Base-by-base conservation (phyloP, 2,329 filamentous ascomycete species). In the Ceratocystis eucalypticola region DNA sequence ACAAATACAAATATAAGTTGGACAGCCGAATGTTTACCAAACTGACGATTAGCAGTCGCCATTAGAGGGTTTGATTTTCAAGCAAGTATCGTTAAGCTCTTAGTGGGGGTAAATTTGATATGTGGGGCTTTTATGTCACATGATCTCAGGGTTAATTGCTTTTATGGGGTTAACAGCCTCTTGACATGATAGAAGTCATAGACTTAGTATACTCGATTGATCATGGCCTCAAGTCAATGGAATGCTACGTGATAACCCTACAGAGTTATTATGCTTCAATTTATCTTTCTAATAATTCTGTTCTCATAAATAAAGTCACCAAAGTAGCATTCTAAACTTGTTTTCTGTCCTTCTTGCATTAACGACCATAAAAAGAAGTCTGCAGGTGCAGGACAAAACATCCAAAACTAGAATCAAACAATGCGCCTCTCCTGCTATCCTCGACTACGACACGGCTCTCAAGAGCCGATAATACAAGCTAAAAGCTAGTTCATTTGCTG, bases 71-170 rank as follows among this genome's bases (percentile, higher is more conserved):
- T 33, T 33, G 17, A 59, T 59, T 33, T 59, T 59, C 55, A 37
- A 59, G 12, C 5, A 15, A 30, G 4, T 33, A 33, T 8, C 15
- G 55, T 59, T n/a, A 59, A 37, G n/a, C 15, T 59, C 7, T 59
- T 59, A 59, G 55, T 59, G 55, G 55, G 28, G 55, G n/a, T 25
- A 59, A 53, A 25, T 25, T 53, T 59, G 55, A 5, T n/a, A 20
- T 33, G 55, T 59, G 55, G 55, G 53, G 55, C 20, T 37, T 1
- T 2, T 20, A 1, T 10, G 6, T 59, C 55, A 59, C 55, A 25
- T 59, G 55, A 10, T 5, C 10, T 1, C 10, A 22, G 48, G n/a
- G n/a, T 22, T 53, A 22, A 2, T 20, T 1, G 5, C 0, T 1
- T 17, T 1, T 20, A 59, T 59, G 8, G 10, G 25, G 53, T 15